Base-by-base conservation (phyloP, 176 grass and related monocot species). In the Panicum miliaceum region DNA sequence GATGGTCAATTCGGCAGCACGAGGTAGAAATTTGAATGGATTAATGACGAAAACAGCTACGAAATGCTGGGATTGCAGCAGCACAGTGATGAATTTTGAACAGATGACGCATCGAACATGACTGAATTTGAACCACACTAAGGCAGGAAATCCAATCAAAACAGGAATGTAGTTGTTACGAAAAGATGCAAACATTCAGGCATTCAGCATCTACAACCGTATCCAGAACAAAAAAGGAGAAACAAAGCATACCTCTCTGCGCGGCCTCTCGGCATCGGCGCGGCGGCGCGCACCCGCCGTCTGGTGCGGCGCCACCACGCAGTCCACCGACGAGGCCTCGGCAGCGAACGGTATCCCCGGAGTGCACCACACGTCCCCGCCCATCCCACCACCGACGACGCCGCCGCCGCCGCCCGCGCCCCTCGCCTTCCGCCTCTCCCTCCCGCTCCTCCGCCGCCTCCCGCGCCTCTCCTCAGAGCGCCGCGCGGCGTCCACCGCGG, bases 361-460 rank as follows among this genome's bases (percentile, higher is more conserved):
- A 14, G 92, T 76, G 80, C 93, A 95, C 96, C 96, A 98, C 71
- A 98, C 87, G 76, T 95, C 96, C 59, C 89, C 92, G 2, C 70
- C 52, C 19, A 67, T 47, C 69, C 79, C 13, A 5, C 58, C 84
- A 10, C 20, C 37, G 40, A 50, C 64, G 11, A 4, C 77, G 13
- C 62, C 69, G 41, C 8, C 7, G 54, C 54, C 54, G 54, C 37
- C 82, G 3, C 70, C 74, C 4, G 47, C 80, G 32, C 56, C 79
- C 88, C 89, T 75, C 67, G 84, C 82, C 81, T 75, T 81, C 63
- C 86, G 82, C 82, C 86, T 92, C 73, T 90, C 87, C 71, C 73
- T 79, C 69, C 78, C 75, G 64, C 66, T 86, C 80, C 80, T 47
- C 83, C 46, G 76, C 68, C 77, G 74, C 77, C 78, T 85, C 80